Base-by-base conservation (phyloP, 2,329 filamentous ascomycete genomes). In the Magnaporthiopsis incrustans region DNA sequence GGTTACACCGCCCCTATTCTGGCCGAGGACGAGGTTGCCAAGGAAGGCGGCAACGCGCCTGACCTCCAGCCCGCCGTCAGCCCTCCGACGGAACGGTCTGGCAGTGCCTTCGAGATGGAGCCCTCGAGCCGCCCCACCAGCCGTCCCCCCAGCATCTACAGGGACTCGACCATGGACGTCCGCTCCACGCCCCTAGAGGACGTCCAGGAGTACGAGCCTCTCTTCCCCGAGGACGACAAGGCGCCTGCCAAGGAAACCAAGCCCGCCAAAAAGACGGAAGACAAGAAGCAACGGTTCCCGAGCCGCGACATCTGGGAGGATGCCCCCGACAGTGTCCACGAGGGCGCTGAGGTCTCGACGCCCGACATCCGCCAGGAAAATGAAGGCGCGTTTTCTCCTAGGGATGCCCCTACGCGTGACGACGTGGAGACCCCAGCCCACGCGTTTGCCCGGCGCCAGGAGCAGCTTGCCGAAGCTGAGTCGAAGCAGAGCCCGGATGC, bases 221-320 rank as follows among this genome's bases (percentile, higher is more conserved):
- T 99, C 4, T 99, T 99, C 76, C 88, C 91, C 0, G 92, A 95
- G 64, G 90, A 93, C 22, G 82, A 84, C 4, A 77, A 82, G 32
- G 68, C 73, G 26, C 68, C 70, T 25, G 75, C 77, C 64, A 73
- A 77, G 6, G 73, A 74, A 38, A 70, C 74, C 11, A 71, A 77
- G 56, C 64, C 72, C 57, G 73, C 73, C 30, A 78, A 81, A 62
- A 81, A 82, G 67, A 76, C 82, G 64, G 79, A 79, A 64, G 81
- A 85, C 67, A 78, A 82, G 66, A 85, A 86, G 67, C 89, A 89
- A 66, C 76, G 84, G 67, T 99, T 99, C 76, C 95, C 95, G 1
- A 97, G 93, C 75, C 90, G 93, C 74, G 95, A 99, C 73, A 86
- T 98, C 57, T 99, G 95, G 95, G 95, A 99, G 78, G 96, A 99